A percentile compares a stretch with the other conserved stretches of the same genome.
Conservation (phyloP, 2,329 filamentous ascomycete species). For the Colletotrichum chrysophilum region DNA sequence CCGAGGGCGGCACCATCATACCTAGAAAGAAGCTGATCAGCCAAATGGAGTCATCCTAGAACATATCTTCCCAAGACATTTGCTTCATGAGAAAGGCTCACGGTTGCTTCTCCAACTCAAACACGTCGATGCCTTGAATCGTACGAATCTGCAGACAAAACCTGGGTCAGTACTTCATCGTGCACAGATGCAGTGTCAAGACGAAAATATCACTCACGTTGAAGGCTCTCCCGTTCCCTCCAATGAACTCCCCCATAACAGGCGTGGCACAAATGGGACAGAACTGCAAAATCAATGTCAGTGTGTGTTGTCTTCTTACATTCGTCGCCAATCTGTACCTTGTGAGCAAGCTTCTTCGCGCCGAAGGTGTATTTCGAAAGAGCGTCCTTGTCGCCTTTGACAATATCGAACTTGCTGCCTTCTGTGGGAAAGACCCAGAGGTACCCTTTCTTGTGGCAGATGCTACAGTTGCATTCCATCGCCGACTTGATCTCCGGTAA, state of each 20-base stretch:
- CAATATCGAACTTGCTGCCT: constrained; percentile 38
- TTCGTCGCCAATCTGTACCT: constrained; percentile 35
- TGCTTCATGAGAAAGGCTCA: constrained; percentile 38
- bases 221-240: constrained; percentile 34
- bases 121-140: constrained; percentile 48
- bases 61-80: no score
- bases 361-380: constrained; percentile 52
- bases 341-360: constrained; percentile 41
- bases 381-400: constrained; percentile 47
- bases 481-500: constrained; percentile 63
- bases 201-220: constrained; percentile 52
- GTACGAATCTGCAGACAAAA: constrained; percentile 36
- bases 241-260: constrained; percentile 35
- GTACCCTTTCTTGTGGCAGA: constrained; percentile 59
- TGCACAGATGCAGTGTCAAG: no score
- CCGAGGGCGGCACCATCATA: constrained; percentile 40
- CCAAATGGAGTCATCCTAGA: background rate
- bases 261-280: constrained; percentile 55
- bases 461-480: constrained; percentile 69
- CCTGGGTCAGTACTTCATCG: background rate
- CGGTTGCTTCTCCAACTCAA: constrained; percentile 38
- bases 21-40: constrained; percentile 25
- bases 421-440: constrained; percentile 39
- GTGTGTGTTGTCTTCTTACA: background rate
- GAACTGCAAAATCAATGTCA: constrained; percentile 42